Evolutionary conservation across 2,329 filamentous ascomycete genomes (phyloP).

Genomic region (Alternaria novae-zelandiae): DNA sequence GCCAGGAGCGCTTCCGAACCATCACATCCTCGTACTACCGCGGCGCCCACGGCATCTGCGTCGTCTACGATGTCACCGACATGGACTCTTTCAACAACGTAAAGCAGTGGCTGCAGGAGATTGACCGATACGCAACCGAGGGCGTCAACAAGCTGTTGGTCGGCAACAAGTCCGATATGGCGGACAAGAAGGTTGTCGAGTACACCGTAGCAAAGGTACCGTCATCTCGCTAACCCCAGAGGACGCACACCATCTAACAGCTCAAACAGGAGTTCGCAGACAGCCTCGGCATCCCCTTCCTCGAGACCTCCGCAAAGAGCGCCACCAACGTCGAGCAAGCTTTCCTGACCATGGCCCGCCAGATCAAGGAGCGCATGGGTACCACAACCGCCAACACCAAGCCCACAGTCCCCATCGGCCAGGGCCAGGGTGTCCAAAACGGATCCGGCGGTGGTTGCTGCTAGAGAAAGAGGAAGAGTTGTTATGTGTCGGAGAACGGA

Average conservation of each 20-base stretch:
- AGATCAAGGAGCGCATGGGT: slow-evolving; percentile 99
- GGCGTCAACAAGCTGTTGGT: slow-evolving; percentile 99
- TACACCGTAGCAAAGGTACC: slow-evolving; percentile 98
- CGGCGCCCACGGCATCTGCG: slow-evolving; percentile 97
- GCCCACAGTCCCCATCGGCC: slow-evolving; percentile 93
- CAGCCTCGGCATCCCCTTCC: slow-evolving; percentile 97
- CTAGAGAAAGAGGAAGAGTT: slow-evolving; percentile 60
- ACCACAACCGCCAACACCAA: slow-evolving; percentile 98
- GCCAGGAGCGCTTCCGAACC: slow-evolving; percentile 98
- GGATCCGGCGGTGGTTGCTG: slow-evolving; percentile 88
- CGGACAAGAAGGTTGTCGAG: slow-evolving; percentile 99
- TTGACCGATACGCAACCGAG: slow-evolving; percentile 98
- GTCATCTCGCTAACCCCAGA: slow-evolving; percentile 1
- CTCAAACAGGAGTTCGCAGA: slow-evolving; percentile 88
- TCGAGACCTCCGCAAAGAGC: slow-evolving; percentile 99
- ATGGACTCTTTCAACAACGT: slow-evolving; percentile 99
- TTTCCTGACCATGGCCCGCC: slow-evolving; percentile 99
- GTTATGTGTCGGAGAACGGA: slow-evolving; percentile 16
- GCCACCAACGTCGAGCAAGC: slow-evolving; percentile 99
- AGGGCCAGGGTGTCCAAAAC: slow-evolving; percentile 91
- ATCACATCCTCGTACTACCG: slow-evolving; percentile 99
- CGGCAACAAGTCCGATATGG: slow-evolving; percentile 99
- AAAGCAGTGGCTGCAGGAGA: slow-evolving; percentile 99
- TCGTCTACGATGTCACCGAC: slow-evolving; percentile 99
- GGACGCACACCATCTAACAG: slow-evolving; percentile 20